Conservation (phyloP, 768 basidiomycete species). For the Amanita rimosa region DNA sequence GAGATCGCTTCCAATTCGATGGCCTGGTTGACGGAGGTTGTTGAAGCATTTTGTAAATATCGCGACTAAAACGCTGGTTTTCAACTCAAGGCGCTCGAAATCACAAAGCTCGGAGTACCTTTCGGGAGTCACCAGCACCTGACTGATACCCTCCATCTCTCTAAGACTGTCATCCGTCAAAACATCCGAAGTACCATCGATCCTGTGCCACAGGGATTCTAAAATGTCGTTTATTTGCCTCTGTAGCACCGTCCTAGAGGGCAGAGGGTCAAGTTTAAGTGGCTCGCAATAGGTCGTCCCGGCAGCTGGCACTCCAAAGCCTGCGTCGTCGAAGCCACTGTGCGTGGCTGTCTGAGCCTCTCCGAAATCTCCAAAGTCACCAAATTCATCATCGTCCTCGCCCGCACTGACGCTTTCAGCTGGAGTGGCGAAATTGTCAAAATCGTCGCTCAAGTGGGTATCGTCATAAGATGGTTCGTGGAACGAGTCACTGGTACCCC, state of each 20-base stretch:
- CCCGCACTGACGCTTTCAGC: conserved; percentile 19
- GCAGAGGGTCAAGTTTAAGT: conserved; percentile 53
- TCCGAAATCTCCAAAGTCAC: conserved; percentile 83
- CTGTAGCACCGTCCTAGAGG: conserved; percentile 43
- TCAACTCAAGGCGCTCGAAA: conserved; percentile 8
- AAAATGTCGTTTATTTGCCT: conserved; percentile 57
- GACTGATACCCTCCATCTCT: conserved; percentile 70
- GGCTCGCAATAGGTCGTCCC: conserved; percentile 49
- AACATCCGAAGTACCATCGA: conserved; percentile 31
- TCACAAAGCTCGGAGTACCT: conserved; percentile 37
- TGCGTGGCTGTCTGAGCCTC: conserved; percentile 33
- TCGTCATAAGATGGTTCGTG: conserved; percentile 20
- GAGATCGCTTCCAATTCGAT: conserved; percentile 91
- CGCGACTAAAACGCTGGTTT: conserved; percentile 42
- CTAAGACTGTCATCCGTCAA: conserved; percentile 61
- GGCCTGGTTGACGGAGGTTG: conserved; percentile 68
- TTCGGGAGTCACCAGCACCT: conserved; percentile 64
- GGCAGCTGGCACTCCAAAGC: conserved; percentile 27
- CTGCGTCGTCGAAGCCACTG: conserved; percentile 24
- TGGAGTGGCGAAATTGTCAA: conserved; percentile 48
- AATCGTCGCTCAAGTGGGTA: conserved; percentile 35
- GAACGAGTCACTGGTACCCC: conserved; percentile 40
- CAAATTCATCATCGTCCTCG: conserved; percentile 61
- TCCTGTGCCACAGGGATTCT: conserved; percentile 56
- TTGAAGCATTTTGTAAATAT: conserved; percentile 62